Base-by-base conservation (phyloP, 2,329 filamentous ascomycete species). In the Triangularia verruculosa region DNA sequence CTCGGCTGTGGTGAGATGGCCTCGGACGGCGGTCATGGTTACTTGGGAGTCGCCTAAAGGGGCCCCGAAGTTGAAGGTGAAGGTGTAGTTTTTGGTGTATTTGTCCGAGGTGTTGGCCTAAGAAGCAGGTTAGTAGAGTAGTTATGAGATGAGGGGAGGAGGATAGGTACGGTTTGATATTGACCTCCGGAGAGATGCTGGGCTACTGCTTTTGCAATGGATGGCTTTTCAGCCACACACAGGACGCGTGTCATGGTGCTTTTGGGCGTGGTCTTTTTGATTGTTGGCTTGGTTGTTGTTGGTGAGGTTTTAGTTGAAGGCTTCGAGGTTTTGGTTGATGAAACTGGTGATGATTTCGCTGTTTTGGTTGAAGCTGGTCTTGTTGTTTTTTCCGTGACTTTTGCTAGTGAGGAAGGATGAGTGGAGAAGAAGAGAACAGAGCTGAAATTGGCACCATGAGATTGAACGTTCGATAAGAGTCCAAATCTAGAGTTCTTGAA, bases 41-140 rank as follows among this genome's bases (percentile, higher is more conserved):
- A 97, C 94, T 12, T 86, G 82, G 75, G 91, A 97, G 66, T 82
- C 82, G 20, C 93, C 93, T 90, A 92, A 97, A 68, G 84, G 81
- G 55, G 81, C 83, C 5, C 89, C 89, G 75, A 99, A 99, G 74
- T 92, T 88, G 78, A 95, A 99, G 54, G 89, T 84, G 73, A 99
- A 99, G 27, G 87, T 83, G 78, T 97, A 98, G 72, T 99, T 99
- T 75, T 97, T 98, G 75, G 96, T 89, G 77, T 88, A 98, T 70
- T 85, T 84, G 68, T 88, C 88, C 20, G 86, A 81, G 2, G 92
- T 90, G 66, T 86, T 83, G 69, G 83, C 82, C 92, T 96, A 64
- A 2, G 11, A 2, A 6, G 9, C 20, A 12, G 9, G 51, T 61
- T 25, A 61, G 65, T 13, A 15, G 57, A 34, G n/a, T 59, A 22